Percentiles rank a stretch among this genome's conserved stretches.
Evolutionary conservation across 345 rosid genomes (phyloP).

Genomic region (Orychophragmus violaceus): DNA sequence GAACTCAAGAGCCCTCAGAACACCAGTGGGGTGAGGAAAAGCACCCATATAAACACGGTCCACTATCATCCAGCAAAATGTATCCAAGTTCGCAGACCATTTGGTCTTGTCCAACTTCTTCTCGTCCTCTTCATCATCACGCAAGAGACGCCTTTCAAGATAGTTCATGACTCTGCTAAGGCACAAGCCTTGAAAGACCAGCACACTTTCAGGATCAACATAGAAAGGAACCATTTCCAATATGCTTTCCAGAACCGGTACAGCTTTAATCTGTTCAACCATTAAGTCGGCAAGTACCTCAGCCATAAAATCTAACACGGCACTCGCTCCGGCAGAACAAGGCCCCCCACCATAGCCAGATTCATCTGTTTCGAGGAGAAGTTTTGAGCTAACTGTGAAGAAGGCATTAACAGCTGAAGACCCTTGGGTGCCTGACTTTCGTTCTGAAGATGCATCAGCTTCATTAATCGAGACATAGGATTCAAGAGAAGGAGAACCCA

Average conservation of each 20-base stretch:
- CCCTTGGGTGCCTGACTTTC: constrained; percentile 58
- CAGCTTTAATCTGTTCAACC: constrained; percentile 89
- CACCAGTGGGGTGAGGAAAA: constrained; percentile 78
- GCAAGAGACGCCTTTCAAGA: constrained; percentile 91
- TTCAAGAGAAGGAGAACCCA: constrained; percentile 57
- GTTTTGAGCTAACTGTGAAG: constrained; percentile 56
- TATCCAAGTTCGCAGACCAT: constrained; percentile 93
- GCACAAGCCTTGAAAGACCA: constrained; percentile 93
- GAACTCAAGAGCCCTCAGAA: constrained; percentile 81
- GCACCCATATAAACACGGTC: constrained; percentile 98
- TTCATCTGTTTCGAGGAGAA: constrained; percentile 86
- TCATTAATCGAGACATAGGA: constrained; percentile 59
- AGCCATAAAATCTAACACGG: constrained; percentile 88
- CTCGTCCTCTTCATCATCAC: constrained; percentile 97
- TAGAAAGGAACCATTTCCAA: constrained; percentile 85
- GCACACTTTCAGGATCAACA: constrained; percentile 81
- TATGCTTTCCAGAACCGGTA: constrained; percentile 69
- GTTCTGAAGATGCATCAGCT: constrained; percentile 60
- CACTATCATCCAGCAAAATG: constrained; percentile 94
- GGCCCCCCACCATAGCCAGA: constrained; percentile 98
- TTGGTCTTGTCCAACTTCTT: constrained; percentile 84
- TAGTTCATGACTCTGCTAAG: constrained; percentile 91
- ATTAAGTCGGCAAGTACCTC: constrained; percentile 90
- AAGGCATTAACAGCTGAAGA: constrained; percentile 44
- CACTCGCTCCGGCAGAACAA: constrained; percentile 98